A percentile compares a stretch with the other conserved stretches of the same genome.
Evolutionary conservation across 1,284 basidiomycete genomes (phyloP).

Genomic region (Pseudomicrostroma phylloplanum): DNA sequence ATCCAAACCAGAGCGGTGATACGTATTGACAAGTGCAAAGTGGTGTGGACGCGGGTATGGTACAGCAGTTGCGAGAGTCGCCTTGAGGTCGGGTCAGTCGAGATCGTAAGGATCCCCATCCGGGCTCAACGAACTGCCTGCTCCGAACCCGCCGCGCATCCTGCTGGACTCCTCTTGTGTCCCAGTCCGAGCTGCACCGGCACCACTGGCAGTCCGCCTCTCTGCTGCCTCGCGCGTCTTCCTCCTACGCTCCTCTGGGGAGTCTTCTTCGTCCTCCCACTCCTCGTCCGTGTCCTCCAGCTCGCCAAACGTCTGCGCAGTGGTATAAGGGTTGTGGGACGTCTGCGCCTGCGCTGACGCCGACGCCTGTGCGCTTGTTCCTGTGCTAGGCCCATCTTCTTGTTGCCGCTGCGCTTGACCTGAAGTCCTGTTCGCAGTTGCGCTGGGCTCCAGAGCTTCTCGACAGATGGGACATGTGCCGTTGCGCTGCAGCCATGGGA

Average conservation of each 20-base stretch:
- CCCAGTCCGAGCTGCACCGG: neutral
- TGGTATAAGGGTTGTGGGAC: neutral
- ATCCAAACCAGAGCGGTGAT: no score
- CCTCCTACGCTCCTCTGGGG: constrained; percentile 8
- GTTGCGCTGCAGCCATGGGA: constrained; percentile 36
- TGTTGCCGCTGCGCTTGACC: neutral
- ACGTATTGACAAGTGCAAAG: no score
- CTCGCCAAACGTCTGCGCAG: neutral
- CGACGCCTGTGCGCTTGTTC: neutral
- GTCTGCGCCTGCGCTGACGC: neutral
- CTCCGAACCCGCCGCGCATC: no score
- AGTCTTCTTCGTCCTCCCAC: constrained; percentile 10
- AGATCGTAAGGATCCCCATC: neutral
- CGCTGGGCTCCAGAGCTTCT: constrained; percentile 7
- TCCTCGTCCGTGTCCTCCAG: constrained; percentile 4
- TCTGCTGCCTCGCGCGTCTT: constrained; percentile 12
- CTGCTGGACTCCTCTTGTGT: neutral
- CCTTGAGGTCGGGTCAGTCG: neutral
- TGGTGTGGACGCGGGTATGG: no score
- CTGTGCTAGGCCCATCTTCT: constrained; percentile 6
- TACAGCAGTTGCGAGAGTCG: no score
- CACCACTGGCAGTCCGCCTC: neutral
- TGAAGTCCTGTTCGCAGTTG: neutral
- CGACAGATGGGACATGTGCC: constrained; percentile 45
- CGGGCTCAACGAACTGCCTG: neutral